Base-by-base conservation (phyloP, 148 eudicot genomes). In the Camellia lanceoleosa region DNA sequence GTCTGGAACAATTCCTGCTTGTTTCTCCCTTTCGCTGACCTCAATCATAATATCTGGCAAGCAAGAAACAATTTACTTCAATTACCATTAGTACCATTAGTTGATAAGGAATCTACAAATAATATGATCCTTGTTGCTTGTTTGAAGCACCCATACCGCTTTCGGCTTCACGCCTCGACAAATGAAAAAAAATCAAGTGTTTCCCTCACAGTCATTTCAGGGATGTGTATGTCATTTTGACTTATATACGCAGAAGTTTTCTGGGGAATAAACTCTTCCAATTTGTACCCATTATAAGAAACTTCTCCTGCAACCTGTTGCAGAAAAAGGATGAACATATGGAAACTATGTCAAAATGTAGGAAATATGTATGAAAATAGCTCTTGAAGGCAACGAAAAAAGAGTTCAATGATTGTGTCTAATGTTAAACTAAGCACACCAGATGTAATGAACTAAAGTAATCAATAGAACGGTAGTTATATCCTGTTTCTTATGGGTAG, bases 171-270 rank as follows among this genome's bases (percentile, higher is more conserved):
- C n/a, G n/a, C n/a, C n/a, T n/a, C n/a, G n/a, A n/a, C n/a, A n/a
- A n/a, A n/a, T n/a, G n/a, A n/a, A n/a, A n/a, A n/a, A n/a, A n/a
- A 94, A 82, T 92, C 94, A 71, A 94, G 70, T 19, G 92, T 84
- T 80, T 94, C n/a, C n/a, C n/a, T n/a, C 47, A 92, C 92, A 44
- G 98, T 94, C 88, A 94, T 89, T 74, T 90, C 91, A 63, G 95
- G 89, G 51, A 91, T 89, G 80, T 91, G 95, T 68, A 87, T 80
- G 80, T 93, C 94, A 81, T 89, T 58, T 83, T 93, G 97, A 77
- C 92, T 87, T 38, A 93, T 83, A 75, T 91, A 93, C 75, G 92
- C 91, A 79, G 95, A 91, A 60, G 87, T 87, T 82, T 90, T 93
- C 74, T 91, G 97, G 38, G 94, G 90, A 7, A 90, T 84, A 79